Evolutionary conservation across 2,329 filamentous ascomycete species (phyloP).

Genomic region (Amauroascus niger): DNA sequence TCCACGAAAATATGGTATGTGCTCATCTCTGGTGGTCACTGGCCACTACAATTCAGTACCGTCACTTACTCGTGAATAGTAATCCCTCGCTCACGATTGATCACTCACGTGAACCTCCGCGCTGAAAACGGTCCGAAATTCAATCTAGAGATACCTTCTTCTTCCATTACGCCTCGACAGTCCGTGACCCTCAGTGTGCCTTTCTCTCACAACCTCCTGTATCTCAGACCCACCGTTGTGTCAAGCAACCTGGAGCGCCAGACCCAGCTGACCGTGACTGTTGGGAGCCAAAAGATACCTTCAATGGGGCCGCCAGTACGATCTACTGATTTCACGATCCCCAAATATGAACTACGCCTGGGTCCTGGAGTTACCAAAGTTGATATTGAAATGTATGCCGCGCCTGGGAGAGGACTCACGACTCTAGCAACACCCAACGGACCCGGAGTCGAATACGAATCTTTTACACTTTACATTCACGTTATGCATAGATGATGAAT

Average conservation of each 20-base stretch:
- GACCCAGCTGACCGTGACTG: constrained; percentile 65
- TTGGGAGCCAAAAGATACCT: constrained; percentile 56
- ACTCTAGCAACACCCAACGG: constrained; percentile 50
- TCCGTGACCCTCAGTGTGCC: constrained; percentile 63
- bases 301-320: constrained; percentile 48
- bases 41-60: neutral
- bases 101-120: constrained; percentile 3
- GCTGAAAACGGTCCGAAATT: constrained; percentile 36
- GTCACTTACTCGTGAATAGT: neutral
- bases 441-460: constrained; percentile 59
- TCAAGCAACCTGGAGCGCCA: constrained; percentile 56
- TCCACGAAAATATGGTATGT: constrained; percentile 9
- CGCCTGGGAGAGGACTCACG: constrained; percentile 50
- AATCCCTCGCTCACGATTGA: constrained; percentile 3
- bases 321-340: constrained; percentile 45
- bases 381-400: constrained; percentile 67
- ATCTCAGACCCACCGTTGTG: constrained; percentile 58
- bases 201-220: constrained; percentile 55
- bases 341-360: constrained; percentile 66
- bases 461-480: constrained; percentile 65
- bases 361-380: constrained; percentile 65
- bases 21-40: neutral
- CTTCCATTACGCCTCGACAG: constrained; percentile 57
- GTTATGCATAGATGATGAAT: constrained; percentile 37
- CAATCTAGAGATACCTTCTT: constrained; percentile 55